Base-by-base conservation (phyloP, 2,329 filamentous ascomycete species). In the Boeremia exigua region DNA sequence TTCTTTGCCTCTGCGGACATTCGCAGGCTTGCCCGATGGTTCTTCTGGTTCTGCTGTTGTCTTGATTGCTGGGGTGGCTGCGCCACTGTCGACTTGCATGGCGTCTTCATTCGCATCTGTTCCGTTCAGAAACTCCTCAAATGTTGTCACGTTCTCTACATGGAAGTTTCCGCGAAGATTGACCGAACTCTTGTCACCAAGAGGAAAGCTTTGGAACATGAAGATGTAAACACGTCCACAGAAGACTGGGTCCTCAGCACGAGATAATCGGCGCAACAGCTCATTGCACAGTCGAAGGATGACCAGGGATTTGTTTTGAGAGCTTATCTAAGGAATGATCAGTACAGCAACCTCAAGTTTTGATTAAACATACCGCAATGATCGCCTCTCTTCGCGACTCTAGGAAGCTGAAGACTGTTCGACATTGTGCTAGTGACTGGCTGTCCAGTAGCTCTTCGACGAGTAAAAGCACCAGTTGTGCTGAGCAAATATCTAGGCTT, bases 211-310 rank as follows among this genome's bases (percentile, higher is more conserved):
- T 75, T 99, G 95, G 76, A 98, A 99, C 72, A 99, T 86, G 76
- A 97, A 99, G 61, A 99, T 97, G 76, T 98, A 98, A 25, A 99
- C 95, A 34, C 95, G 86, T 14, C 95, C 95, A 70, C 95, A 99
- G 73, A 99, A 99, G 0, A 96, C 92, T 0, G 95, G 96, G 75
- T 99, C 95, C 74, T 98, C 93, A 4, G 95, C 94, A 53, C 95
- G 86, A n/a, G 95, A 98, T 2, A 99, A 82, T 40, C 95, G 86
- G 32, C 94, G 88, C n/a, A 99, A 81, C 14, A 99, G 82, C 77
- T 98, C 95, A 75, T 98, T 99, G 78, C 95, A 99, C 57, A 90
- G 90, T 68, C 95, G 85, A n/a, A 99, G 80, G 62, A 98, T 95
- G 54, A 96, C 87, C 37, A 98, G 79, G 56, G 91, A 89, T 75